Base-by-base conservation (phyloP, 2,329 filamentous ascomycete species). In the Aspergillus tamarii region DNA sequence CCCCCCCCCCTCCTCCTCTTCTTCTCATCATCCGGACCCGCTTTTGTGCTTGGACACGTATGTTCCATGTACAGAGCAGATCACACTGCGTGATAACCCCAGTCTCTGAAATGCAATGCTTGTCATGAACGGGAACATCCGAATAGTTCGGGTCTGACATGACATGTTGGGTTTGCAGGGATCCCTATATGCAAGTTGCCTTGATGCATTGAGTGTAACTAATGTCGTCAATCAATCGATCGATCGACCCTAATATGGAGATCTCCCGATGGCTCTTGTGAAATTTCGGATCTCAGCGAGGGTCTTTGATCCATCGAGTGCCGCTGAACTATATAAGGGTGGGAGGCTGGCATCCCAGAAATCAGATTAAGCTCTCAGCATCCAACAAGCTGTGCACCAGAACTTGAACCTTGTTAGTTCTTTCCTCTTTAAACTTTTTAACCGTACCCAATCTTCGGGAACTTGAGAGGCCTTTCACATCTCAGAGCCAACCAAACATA, bases 41-140 rank as follows among this genome's bases (percentile, higher is more conserved):
- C 48, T 52, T 52, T 52, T 19, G 19, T 21, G 28, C 48, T 52
- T 52, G 48, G 48, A 52, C 48, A 32, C 48, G 48, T 52, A 52
- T 52, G 2, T 50, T 50, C 26, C 23, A 32, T 34, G 48, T 64
- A 62, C 60, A 63, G 54, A 48, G 60, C 54, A 50, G 60, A 59
- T 63, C 60, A 61, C 61, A 61, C 52, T 57, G 36, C 45, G 43
- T 23, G 54, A 32, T 41, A 41, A 28, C 59, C 61, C 59, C 46
- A 64, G 67, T 66, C 57, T 60, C 28, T 59, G 56, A 53, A 56
- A 62, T 58, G 64, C 59, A 67, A 67, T 67, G 68, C 69, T 68
- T 64, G 69, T 69, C 69, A 70, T 71, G 53, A 57, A 69, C 69
- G 68, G 68, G 63, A 70, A 65, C 64, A 69, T 69, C 69, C 68